Evolutionary conservation across 2,329 filamentous ascomycete genomes (phyloP), one percentile per base, ranked within the genome.

Genomic region (Ophiostoma populinum): DNA sequence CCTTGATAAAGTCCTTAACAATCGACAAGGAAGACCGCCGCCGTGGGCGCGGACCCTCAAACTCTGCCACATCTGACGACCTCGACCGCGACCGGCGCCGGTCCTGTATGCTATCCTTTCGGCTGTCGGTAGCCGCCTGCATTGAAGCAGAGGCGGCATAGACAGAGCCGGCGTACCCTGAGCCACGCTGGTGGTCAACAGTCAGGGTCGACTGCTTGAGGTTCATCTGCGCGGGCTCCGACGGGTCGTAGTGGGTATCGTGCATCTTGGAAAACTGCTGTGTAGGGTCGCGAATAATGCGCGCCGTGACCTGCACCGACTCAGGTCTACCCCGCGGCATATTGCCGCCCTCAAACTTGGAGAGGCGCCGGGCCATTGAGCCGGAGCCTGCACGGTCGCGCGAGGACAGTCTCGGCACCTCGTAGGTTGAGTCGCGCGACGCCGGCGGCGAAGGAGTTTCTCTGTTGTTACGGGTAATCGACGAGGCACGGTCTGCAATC

Each of bases 271-370:
- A 52, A 27, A 57, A 55, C 15, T 51, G 51, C 22, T 67, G 59
- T 15, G 50, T 52, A 9, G 66, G 60, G 43, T 80, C 78, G 32
- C 82, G 73, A 24, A 92, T 61, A 42, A 92, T 92, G 34, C 77
- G 73, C 32, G 86, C 81, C 13, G 80, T 90, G 9, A 93, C 85
- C 30, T 85, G 86, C n/a, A 92, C 72, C 1, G 82, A 86, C 47
- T 86, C 81, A 5, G 75, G 67, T 2, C 61, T 59, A 6, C 64
- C 61, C 12, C 59, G 55, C n/a, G 58, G 51, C 6, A 52, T 43
- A 35, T 49, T 55, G n/a, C 52, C 49, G 31, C 55, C 51, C 44
- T 74, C 66, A 42, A 73, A 72, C 50, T 68, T 60, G 19, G 64
- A 67, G 18, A 73, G 51, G 25, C 65, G 59, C 44, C 59, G 72